Percentiles rank a stretch among this genome's conserved stretches.
phyloP scores from a whole-genome alignment of 805 yeast genomes.

The Sugiyamaella chiloensis region DNA sequence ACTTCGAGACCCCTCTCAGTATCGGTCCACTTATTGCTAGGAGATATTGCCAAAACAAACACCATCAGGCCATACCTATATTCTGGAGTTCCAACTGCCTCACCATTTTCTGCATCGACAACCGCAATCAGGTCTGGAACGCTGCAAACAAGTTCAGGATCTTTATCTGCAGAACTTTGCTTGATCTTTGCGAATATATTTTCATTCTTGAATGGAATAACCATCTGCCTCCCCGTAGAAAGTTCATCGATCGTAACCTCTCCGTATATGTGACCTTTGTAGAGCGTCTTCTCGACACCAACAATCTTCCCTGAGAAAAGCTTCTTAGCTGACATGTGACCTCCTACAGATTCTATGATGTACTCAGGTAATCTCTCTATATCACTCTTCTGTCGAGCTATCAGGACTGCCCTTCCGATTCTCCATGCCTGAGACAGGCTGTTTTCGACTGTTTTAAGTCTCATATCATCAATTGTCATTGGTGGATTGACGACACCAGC shows the following conservation, averaged over 20 bases:
- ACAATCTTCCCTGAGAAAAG: constrained; percentile 44
- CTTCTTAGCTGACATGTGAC: constrained; percentile 33
- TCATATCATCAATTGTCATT: constrained; percentile 33
- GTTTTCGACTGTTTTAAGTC: constrained; percentile 33
- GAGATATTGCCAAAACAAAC: constrained; percentile 42
- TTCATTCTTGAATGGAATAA: constrained; percentile 48
- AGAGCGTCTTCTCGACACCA: constrained; percentile 41
- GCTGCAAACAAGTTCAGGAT: constrained; percentile 36
- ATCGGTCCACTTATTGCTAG: constrained; percentile 38
- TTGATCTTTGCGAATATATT: constrained; percentile 38
- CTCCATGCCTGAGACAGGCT: constrained; percentile 46
- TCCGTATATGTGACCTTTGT: constrained; percentile 46
- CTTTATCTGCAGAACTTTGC: constrained; percentile 16
- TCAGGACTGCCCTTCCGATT: constrained; percentile 43
- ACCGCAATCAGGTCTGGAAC: constrained; percentile 48
- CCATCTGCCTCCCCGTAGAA: neutral
- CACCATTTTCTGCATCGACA: constrained; percentile 42
- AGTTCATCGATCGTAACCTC: constrained; percentile 37
- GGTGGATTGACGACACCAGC: constrained; percentile 40
- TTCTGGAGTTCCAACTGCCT: constrained; percentile 49
- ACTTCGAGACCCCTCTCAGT: constrained; percentile 37
- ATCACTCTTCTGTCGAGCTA: constrained; percentile 39
- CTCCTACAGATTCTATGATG: constrained; percentile 40
- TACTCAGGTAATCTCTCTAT: constrained; percentile 35
- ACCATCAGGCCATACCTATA: constrained; percentile 45